These are phyloP conservation scores for Chaetomium strumarium DNA, from an alignment of 2,329 filamentous ascomycete species.

Conservation along the genomic window DNA sequence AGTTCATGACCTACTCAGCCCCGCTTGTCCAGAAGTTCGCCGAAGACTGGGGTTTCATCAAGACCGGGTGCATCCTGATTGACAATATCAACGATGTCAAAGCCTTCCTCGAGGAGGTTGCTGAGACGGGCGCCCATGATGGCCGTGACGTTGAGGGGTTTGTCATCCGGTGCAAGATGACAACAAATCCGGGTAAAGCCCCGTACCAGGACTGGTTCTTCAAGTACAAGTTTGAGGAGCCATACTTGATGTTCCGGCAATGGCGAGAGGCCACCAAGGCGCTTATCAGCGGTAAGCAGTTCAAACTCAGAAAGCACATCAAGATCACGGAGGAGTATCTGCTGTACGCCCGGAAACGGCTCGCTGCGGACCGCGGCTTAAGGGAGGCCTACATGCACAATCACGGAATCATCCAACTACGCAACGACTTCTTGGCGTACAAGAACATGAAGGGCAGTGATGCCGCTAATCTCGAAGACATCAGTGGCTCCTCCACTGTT, in stretches of 20 bases:
- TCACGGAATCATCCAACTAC: conserved; percentile 88
- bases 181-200: conserved; percentile 40
- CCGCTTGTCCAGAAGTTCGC: conserved; percentile 83
- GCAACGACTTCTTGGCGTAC: conserved; percentile 78
- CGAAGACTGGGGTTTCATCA: conserved; percentile 87
- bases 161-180: conserved; percentile 81
- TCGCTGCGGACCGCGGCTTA: conserved; percentile 62
- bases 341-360: conserved; percentile 66
- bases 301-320: conserved; percentile 78
- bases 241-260: conserved; percentile 96
- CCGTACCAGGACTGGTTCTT: conserved; percentile 95
- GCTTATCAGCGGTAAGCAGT: conserved; percentile 67
- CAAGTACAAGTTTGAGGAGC: conserved; percentile 99
- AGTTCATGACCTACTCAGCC: conserved; percentile 83
- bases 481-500: conserved; percentile 50
- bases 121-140: conserved; percentile 82
- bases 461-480: conserved; percentile 69
- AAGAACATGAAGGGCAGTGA: conserved; percentile 84
- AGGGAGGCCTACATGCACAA: conserved; percentile 73
- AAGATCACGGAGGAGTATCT: conserved; percentile 91
- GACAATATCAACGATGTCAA: conserved; percentile 69
- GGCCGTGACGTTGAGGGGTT: conserved; percentile 95
- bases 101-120: conserved; percentile 74
- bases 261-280: conserved; percentile 97
- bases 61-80: conserved; percentile 74